These are phyloP conservation scores for Populus deltoides DNA, from an alignment of 345 rosid genomes.

Conservation along the genomic window DNA sequence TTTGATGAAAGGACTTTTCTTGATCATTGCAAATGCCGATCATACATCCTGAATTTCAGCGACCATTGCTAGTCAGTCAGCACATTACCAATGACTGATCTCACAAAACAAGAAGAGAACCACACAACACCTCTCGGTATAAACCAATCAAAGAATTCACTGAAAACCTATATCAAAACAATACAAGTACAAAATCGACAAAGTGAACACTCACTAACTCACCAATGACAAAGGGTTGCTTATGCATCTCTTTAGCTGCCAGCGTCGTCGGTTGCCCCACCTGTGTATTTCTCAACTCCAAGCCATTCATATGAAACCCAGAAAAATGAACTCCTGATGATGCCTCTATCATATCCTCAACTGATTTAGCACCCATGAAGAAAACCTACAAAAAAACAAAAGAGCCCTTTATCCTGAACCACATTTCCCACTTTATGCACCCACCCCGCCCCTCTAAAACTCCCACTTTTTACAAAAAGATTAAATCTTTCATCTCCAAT, in stretches of 20 bases:
- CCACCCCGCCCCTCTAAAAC: neutral
- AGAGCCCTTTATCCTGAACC: neutral
- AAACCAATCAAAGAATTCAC: neutral
- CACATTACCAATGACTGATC: too few species aligned
- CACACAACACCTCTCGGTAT: too few species aligned
- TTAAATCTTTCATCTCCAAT: neutral
- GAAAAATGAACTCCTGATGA: conserved; percentile 85
- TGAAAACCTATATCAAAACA: neutral
- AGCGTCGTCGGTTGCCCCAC: conserved; percentile 47
- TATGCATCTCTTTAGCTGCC: conserved; percentile 47
- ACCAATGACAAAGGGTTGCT: conserved; percentile 95
- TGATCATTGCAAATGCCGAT: too few species aligned
- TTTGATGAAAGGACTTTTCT: too few species aligned
- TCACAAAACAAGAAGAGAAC: too few species aligned
- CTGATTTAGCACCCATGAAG: conserved; percentile 57
- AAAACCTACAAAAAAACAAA: too few species aligned
- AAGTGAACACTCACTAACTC: conserved; percentile 17
- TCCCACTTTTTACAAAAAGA: neutral
- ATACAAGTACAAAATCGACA: neutral
- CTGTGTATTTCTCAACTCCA: conserved; percentile 35
- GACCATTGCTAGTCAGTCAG: too few species aligned
- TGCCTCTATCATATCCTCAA: conserved; percentile 83
- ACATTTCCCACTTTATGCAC: neutral
- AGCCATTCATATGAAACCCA: conserved; percentile 75
- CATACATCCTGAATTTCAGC: too few species aligned